Percentiles rank a stretch among this genome's conserved stretches.
Conservation (phyloP, 176 grass and related monocot genomes). For the Thalia dealbata region DNA sequence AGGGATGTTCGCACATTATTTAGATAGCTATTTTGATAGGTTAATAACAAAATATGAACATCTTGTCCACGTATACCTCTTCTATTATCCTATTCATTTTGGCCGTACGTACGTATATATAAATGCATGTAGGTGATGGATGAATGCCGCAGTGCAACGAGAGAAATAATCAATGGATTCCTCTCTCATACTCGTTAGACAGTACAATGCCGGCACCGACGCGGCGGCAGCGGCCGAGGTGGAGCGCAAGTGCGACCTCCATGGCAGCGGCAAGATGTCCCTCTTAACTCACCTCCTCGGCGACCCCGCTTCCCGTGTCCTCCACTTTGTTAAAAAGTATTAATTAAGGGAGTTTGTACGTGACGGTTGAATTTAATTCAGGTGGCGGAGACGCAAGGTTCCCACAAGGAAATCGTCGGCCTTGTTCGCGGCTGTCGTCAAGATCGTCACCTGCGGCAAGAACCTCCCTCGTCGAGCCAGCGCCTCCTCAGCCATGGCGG, state of each 20-base stretch:
- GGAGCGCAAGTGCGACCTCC: slow-evolving; percentile 61
- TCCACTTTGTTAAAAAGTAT: too few species aligned
- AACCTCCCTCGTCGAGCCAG: background rate
- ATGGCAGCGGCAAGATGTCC: slow-evolving; percentile 29
- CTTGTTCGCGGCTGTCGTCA: slow-evolving; percentile 71
- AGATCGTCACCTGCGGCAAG: slow-evolving; percentile 56
- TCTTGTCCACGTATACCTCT: too few species aligned
- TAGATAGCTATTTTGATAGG: too few species aligned
- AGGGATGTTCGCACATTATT: too few species aligned
- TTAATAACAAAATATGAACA: too few species aligned
- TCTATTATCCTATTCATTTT: too few species aligned
- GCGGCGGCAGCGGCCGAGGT: slow-evolving; percentile 33
- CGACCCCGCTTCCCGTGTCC: slow-evolving; percentile 59
- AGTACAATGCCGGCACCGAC: slow-evolving; percentile 47
- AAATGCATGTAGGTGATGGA: too few species aligned
- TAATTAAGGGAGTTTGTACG: too few species aligned
- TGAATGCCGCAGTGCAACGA: too few species aligned
- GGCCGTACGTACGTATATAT: too few species aligned
- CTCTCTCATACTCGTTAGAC: slow-evolving; percentile 10
- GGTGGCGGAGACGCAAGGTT: slow-evolving; percentile 22
- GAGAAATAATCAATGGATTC: too few species aligned
- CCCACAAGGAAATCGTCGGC: slow-evolving; percentile 40
- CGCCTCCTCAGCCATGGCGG: background rate
- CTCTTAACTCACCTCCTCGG: slow-evolving; percentile 82
- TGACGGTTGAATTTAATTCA: background rate